Base-by-base conservation (phyloP, 768 basidiomycete genomes). In the Saitozyma sp. region DNA sequence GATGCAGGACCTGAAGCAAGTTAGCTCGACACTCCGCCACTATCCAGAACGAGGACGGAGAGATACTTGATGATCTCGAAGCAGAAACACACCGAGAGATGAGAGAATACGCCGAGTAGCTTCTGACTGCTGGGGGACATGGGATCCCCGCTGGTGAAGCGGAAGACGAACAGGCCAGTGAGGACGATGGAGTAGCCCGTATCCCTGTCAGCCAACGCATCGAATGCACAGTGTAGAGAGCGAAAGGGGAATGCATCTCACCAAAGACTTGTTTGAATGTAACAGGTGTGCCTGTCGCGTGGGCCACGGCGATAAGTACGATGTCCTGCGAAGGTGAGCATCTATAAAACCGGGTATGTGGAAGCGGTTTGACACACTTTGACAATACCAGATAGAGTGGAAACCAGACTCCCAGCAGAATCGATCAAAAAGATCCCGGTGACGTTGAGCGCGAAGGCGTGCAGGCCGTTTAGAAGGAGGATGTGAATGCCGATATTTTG, bases 151-250 rank as follows among this genome's bases (percentile, higher is more conserved):
- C 58, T 59, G 5, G 63, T 64, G 2, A 64, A 46, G 11, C 88
- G 91, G 84, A 87, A 92, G 50, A 91, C 78, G 58, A 94, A 77
- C 16, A 93, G 84, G 14, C 91, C 92, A 48, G 81, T 84, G 3
- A 93, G 82, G 0, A 92, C 92, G 65, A 93, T 84, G 14, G 87
- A 49, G 54, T 64, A 64, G 29, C 63, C 63, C 53, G 17, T 9
- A 46, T 57, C 13, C 20, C 13, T 20, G 16, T 29, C 9, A 20
- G 11, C 11, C 10, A n/a, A 46, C 10, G 8, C 38, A 16, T 6
- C 9, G 42, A 37, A 39, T 17, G 2, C 8, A 43, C 10, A 38
- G 7, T 9, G 37, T 7, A 20, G 13, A 48, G 38, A 9, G 45
- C 20, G 13, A 38, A 38, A 19, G 54, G 9, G 40, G 29, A 42